phyloP scores from a whole-genome alignment of 441 rosid species.

The Brassica balearica region DNA sequence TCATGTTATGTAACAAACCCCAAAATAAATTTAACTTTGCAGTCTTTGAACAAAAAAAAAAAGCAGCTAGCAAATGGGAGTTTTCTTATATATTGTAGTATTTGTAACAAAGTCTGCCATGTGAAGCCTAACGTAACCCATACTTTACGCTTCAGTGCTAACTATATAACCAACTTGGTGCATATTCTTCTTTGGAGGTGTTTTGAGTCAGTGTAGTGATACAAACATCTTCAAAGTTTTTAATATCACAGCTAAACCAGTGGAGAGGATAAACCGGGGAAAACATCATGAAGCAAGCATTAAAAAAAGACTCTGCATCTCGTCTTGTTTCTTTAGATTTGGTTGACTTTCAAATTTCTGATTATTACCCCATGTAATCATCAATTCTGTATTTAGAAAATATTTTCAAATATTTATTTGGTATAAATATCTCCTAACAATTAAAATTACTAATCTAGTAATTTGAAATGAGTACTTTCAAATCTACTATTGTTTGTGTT shows the following conservation, averaged over 20 bases:
- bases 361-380: background rate
- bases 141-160: background rate
- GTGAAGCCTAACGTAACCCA: background rate
- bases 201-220: background rate
- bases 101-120: background rate
- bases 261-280: background rate
- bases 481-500: background rate
- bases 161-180: constrained; percentile 2
- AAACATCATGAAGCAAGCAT: background rate
- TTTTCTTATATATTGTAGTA: background rate
- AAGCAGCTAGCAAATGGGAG: background rate
- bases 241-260: background rate
- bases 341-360: background rate
- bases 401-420: no score
- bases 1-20: background rate
- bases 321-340: background rate
- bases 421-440: background rate
- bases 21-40: background rate
- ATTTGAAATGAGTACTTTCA: background rate
- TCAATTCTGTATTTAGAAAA: background rate
- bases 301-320: no score
- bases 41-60: background rate
- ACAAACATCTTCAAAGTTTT: background rate
- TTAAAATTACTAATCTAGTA: background rate
- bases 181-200: background rate